Conservation (phyloP, 352 stramenopile genomes). For the Globisporangium yorkense region DNA sequence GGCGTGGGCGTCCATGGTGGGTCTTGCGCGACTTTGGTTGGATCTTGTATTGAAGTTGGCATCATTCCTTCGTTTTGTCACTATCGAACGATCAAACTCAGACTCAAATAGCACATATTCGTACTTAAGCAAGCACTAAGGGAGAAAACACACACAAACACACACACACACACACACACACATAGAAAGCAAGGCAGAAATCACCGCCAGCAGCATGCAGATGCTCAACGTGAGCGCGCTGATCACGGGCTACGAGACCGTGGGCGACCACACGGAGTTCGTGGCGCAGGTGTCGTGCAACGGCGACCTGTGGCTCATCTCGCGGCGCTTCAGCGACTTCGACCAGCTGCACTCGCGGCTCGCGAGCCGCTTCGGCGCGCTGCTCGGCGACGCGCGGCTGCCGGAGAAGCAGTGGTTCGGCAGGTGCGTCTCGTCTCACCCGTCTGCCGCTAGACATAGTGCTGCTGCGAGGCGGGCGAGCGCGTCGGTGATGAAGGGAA, state of each 20-base stretch:
- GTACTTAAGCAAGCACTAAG: background rate
- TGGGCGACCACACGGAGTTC: constrained; percentile 85
- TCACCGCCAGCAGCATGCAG: constrained; percentile 15
- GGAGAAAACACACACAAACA: background rate
- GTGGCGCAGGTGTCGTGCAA: constrained; percentile 79
- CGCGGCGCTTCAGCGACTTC: constrained; percentile 83
- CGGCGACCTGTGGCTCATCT: constrained; percentile 78
- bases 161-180: background rate
- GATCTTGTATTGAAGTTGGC: background rate
- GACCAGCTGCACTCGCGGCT: constrained; percentile 79
- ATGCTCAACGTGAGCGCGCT: constrained; percentile 76
- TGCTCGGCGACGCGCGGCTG: constrained; percentile 50
- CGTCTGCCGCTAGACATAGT: no score
- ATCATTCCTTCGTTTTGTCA: no score
- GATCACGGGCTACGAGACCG: constrained; percentile 77
- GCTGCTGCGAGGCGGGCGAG: background rate
- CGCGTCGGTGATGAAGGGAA: constrained; percentile 40
- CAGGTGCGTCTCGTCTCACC: constrained; percentile 23
- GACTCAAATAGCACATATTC: no score
- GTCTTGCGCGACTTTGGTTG: background rate
- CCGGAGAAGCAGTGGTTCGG: constrained; percentile 88
- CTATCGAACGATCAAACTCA: no score
- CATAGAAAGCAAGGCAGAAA: background rate
- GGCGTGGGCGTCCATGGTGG: background rate
- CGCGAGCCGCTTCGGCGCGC: constrained; percentile 61